Conservation (phyloP, 164 flowering plant species). For the Magnolia changhungtana region DNA sequence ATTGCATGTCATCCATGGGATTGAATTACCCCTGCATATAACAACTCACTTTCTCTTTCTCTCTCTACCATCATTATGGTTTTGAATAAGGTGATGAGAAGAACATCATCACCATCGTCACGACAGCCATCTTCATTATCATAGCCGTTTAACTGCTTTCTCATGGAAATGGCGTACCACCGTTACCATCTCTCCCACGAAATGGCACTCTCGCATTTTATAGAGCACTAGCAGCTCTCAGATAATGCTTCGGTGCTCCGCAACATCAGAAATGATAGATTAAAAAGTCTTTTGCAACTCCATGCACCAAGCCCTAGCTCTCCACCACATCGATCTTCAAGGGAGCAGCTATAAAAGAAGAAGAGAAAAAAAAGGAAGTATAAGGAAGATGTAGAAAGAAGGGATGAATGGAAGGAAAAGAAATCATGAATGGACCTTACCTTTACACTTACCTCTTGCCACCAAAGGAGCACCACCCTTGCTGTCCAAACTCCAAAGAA, state of each 20-base stretch:
- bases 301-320: no score
- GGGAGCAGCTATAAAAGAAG: no score
- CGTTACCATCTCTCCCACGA: slow-evolving; percentile 35
- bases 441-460: no score
- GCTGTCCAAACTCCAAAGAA: no score
- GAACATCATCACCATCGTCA: background rate
- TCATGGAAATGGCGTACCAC: slow-evolving; percentile 30
- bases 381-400: no score
- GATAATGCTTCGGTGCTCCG: slow-evolving; percentile 15
- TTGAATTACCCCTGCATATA: background rate
- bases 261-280: background rate
- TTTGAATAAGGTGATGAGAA: slow-evolving; percentile 1
- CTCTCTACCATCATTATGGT: background rate
- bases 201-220: slow-evolving; percentile 42
- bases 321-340: no score
- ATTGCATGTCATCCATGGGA: no score
- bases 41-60: background rate
- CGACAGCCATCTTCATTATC: background rate
- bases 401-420: no score
- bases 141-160: slow-evolving; percentile 6
- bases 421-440: no score
- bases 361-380: no score
- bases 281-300: no score
- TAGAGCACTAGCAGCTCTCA: slow-evolving; percentile 27
- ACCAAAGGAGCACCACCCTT: no score